Conservation (phyloP, 2,329 filamentous ascomycete species). For the Colletotrichum sp. region DNA sequence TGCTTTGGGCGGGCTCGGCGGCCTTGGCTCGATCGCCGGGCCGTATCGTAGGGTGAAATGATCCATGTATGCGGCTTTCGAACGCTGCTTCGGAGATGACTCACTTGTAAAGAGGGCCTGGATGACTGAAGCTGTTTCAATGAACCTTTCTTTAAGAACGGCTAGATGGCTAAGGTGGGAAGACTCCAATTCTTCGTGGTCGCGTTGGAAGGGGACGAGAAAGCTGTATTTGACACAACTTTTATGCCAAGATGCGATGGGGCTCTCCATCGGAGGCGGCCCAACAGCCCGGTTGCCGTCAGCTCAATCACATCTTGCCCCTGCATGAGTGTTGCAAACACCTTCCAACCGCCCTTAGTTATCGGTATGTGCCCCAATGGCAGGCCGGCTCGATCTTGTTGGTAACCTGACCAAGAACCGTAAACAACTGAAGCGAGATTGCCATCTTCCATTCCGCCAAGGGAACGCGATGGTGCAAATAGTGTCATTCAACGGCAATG, state of each 20-base stretch:
- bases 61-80: neutral
- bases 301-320: neutral
- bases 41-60: neutral
- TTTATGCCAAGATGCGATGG: neutral
- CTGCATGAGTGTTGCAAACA: neutral
- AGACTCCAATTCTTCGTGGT: fast-evolving
- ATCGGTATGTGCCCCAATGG: neutral
- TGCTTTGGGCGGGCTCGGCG: neutral
- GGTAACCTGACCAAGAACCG: neutral
- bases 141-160: neutral
- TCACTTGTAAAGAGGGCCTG: neutral
- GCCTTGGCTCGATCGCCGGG: neutral
- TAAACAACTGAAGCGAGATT: neutral
- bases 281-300: neutral
- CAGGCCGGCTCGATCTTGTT: neutral
- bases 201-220: neutral
- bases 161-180: neutral
- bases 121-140: fast-evolving
- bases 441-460: neutral
- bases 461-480: too few species aligned
- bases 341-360: neutral
- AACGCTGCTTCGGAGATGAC: fast-evolving
- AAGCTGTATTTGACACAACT: neutral
- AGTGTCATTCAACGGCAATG: too few species aligned
- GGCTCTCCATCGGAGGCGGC: neutral